These are phyloP conservation scores for Aspergillus clavatus DNA, from an alignment of 2,329 filamentous ascomycete genomes.

Conservation along the genomic window DNA sequence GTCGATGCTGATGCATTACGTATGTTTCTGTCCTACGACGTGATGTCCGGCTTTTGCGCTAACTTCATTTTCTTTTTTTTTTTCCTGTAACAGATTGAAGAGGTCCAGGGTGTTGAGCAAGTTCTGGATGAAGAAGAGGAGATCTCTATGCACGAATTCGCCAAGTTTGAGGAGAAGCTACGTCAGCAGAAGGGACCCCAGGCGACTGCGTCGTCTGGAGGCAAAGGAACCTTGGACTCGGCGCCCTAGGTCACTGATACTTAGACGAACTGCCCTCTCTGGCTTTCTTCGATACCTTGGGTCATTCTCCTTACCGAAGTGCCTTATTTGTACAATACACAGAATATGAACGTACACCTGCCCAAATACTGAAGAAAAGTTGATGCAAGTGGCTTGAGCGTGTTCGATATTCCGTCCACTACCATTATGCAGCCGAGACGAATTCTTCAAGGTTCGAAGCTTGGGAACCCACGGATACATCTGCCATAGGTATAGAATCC, in stretches of 20 bases:
- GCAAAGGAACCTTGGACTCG: slow-evolving; percentile 51
- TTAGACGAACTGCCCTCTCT: no score
- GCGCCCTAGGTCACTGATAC: slow-evolving; percentile 26
- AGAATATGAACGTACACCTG: background rate
- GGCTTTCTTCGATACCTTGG: no score
- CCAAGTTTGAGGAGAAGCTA: slow-evolving; percentile 87
- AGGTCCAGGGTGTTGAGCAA: slow-evolving; percentile 88
- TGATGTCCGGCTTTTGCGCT: background rate
- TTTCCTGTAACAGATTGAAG: slow-evolving; percentile 82
- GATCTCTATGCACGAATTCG: slow-evolving; percentile 79
- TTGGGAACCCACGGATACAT: background rate
- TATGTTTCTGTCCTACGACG: slow-evolving; percentile 45
- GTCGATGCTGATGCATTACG: slow-evolving; percentile 96
- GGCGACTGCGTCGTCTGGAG: slow-evolving; percentile 47
- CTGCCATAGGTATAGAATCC: background rate
- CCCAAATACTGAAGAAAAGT: background rate
- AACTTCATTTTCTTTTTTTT: no score
- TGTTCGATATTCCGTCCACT: background rate
- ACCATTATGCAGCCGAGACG: background rate
- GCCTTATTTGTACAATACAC: background rate
- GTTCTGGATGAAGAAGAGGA: slow-evolving; percentile 90
- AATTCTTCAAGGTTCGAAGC: background rate
- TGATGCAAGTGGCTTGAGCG: background rate
- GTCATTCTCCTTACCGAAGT: slow-evolving; percentile 1
- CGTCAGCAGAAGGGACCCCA: slow-evolving; percentile 53